Conservation (phyloP, 768 basidiomycete genomes). For the Phanerodontia chrysosporium region DNA sequence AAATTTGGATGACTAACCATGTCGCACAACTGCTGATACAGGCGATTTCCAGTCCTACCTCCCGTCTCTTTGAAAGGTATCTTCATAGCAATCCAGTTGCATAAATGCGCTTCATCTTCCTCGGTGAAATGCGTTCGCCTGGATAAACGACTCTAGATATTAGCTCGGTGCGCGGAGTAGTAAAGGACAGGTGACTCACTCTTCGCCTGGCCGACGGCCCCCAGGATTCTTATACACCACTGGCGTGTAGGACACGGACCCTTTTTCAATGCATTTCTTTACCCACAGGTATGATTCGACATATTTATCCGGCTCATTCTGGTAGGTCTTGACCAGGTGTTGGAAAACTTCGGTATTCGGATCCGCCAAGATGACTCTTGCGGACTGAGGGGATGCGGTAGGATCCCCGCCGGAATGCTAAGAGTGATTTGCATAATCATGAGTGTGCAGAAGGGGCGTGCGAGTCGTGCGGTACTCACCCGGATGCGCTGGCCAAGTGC, state of each 20-base stretch:
- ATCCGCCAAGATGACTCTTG: slow-evolving; percentile 76
- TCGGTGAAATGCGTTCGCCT: slow-evolving; percentile 78
- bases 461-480: slow-evolving; percentile 36
- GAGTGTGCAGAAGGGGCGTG: neutral
- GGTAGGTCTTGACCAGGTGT: slow-evolving; percentile 68
- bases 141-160: slow-evolving; percentile 3
- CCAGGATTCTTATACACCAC: slow-evolving; percentile 82
- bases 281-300: slow-evolving; percentile 83
- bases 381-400: slow-evolving; percentile 61
- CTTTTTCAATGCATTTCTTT: slow-evolving; percentile 75
- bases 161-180: too few relatives aligned
- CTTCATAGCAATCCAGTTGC: slow-evolving; percentile 76
- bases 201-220: slow-evolving; percentile 75
- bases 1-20: slow-evolving; percentile 37
- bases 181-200: slow-evolving; percentile 40
- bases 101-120: slow-evolving; percentile 71
- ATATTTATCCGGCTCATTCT: slow-evolving; percentile 66
- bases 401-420: slow-evolving; percentile 84
- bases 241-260: slow-evolving; percentile 62
- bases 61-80: slow-evolving; percentile 83
- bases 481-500: slow-evolving; percentile 67
- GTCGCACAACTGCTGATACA: slow-evolving; percentile 80
- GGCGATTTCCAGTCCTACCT: slow-evolving; percentile 74
- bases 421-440: neutral
- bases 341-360: slow-evolving; percentile 74